Evolutionary conservation across 805 yeast species (phyloP), one percentile per base, ranked within the genome.

Genomic region (Myxozyma monticola): DNA sequence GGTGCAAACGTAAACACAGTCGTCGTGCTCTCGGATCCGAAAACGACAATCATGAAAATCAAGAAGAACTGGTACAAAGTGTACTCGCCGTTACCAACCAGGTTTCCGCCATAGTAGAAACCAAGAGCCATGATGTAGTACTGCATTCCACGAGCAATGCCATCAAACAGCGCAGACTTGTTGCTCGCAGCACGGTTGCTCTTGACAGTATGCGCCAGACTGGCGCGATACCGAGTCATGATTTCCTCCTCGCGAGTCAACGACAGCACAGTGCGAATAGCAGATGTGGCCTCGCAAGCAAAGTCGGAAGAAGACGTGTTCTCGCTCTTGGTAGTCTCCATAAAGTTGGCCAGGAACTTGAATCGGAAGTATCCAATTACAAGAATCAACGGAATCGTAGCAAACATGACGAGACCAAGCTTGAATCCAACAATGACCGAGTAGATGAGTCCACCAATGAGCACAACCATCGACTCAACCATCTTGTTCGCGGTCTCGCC

Each of bases 11-110:
- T 67, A 56, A 72, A 72, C 10, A 71, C 56, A 15, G 63, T 52
- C 7, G 74, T 76, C 10, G 74, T 71, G 4, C 70, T 61, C 53
- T 72, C 75, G 3, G 76, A 69, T 30, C 75, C 76, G 24, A 72
- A 64, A 6, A 70, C 66, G 28, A 71, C 65, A 29, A 68, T 60
- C 51, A 68, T 62, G 54, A 71, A 72, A 25, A 72, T 71, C 17
- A 69, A 69, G 48, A 66, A 72, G 62, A 71, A 72, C 41, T 65
- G 65, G 50, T 61, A 60, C 12, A 69, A 52, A 4, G 62, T 52
- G 20, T 65, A 63, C 37, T 62, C 63, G 18, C 59, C 63, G 31
- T 59, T 62, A 18, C 65, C 60, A 59, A 72, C 45, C 31, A 68
- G 61, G 5, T 66, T 61, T 1, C 74, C 61, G 2, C 76, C 76